These are phyloP conservation scores for Amauroascus niger DNA, from an alignment of 2,329 filamentous ascomycete genomes.

Conservation along the genomic window DNA sequence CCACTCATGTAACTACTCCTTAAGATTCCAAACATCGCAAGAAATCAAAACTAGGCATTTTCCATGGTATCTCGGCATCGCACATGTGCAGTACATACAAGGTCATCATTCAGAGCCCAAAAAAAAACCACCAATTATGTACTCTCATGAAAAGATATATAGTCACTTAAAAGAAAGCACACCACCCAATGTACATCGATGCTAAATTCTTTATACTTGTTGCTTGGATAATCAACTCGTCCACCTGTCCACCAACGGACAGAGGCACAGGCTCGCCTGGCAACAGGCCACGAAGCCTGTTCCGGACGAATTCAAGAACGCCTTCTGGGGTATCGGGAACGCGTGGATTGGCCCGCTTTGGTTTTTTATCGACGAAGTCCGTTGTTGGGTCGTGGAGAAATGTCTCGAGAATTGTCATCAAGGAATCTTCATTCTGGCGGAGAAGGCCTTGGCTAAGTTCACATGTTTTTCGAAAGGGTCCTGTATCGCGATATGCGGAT, in stretches of 20 bases:
- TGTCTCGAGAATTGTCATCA: constrained; percentile 95
- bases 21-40: neutral
- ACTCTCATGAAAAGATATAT: neutral
- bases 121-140: neutral
- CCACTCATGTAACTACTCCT: neutral
- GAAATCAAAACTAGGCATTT: neutral
- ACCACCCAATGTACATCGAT: constrained; percentile 96
- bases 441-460: constrained; percentile 79
- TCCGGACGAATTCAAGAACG: constrained; percentile 78
- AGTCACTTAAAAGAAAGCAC: constrained; percentile 15
- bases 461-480: constrained; percentile 81
- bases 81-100: neutral
- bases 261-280: constrained; percentile 83
- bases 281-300: constrained; percentile 76
- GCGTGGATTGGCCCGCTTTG: constrained; percentile 43
- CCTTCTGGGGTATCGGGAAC: constrained; percentile 61
- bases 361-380: constrained; percentile 71
- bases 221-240: constrained; percentile 82
- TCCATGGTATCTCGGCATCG: neutral
- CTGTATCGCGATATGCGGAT: constrained; percentile 22
- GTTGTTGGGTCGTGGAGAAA: constrained; percentile 96
- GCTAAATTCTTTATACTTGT: constrained; percentile 69
- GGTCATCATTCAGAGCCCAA: neutral
- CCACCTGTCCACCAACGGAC: constrained; percentile 93
- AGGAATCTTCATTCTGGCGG: constrained; percentile 83